Evolutionary conservation across 2,329 filamentous ascomycete genomes (phyloP), one percentile per base, ranked within the genome.

Genomic region (Gnomoniopsis smithogilvyi): DNA sequence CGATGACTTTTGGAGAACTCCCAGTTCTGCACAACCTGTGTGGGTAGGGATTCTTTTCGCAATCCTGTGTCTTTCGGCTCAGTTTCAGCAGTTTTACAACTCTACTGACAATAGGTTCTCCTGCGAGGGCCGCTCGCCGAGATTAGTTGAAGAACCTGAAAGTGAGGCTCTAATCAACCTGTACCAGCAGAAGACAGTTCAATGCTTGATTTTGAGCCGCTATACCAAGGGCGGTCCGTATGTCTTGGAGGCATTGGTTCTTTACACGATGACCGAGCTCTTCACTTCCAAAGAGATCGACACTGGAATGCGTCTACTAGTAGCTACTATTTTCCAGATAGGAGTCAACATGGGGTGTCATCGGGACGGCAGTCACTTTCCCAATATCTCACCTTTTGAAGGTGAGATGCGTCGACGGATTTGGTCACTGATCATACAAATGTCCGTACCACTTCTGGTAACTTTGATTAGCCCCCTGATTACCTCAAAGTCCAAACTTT

Each of bases 41-140:
- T 82, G 78, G 78, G 57, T 82, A 8, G 78, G 75, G 0, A 67
- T 80, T 1, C 63, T 81, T 0, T 81, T 76, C 63, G 72, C 70
- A 6, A 78, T 81, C 3, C 67, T 81, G 49, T 74, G 73, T 54
- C 67, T 80, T 10, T 71, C 77, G 1, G 63, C 66, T 7, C 64
- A 66, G 33, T 64, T 64, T 24, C 64, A 63, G 22, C 48, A 63
- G 24, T 63, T 48, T 14, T 36, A 3, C 34, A 14, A 10, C 34
- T 36, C 34, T 36, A 8, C 34, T 36, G 34, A 8, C 34, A 36
- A 36, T 14, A 36, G 10, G 15, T 14, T 8, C 34, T 14, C 15
- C 15, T 36, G 8, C 34, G 34, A 3, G 34, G 34, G 34, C 34
- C 34, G 34, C 34, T 36, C 34, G 34, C 34, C 34, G 34, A 36